Evolutionary conservation across 2,329 filamentous ascomycete species (phyloP).

Genomic region (Diaporthe humulicola): DNA sequence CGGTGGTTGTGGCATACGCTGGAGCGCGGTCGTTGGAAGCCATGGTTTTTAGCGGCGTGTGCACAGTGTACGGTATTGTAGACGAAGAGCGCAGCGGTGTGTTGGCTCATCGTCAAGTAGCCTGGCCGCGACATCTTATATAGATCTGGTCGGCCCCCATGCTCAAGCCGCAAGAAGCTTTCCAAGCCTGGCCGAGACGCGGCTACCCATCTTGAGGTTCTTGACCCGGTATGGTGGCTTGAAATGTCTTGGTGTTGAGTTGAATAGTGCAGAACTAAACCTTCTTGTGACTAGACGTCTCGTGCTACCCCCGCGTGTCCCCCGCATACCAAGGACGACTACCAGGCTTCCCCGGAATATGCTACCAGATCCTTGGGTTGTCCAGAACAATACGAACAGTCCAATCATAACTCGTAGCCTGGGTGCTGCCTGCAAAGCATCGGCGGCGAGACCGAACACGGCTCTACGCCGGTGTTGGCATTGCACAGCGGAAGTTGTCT

Average conservation of each 20-base stretch:
- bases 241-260: slow-evolving; percentile 12
- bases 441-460: background rate
- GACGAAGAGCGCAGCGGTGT: background rate
- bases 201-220: slow-evolving; percentile 6
- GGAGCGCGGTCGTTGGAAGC: background rate
- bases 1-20: background rate
- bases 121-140: background rate
- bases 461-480: background rate
- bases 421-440: background rate
- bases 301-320: background rate
- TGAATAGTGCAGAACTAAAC: background rate
- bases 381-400: background rate
- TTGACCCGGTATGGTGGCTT: background rate
- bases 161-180: background rate
- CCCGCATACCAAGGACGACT: slow-evolving; percentile 10
- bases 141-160: background rate
- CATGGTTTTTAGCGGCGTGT: background rate
- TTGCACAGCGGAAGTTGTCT: background rate
- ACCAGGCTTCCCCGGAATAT: background rate
- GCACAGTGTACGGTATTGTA: background rate
- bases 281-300: background rate
- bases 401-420: background rate
- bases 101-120: background rate
- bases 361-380: background rate
- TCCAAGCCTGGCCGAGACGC: slow-evolving; percentile 24